phyloP scores from a whole-genome alignment of 768 basidiomycete genomes.

The Trametes elegans region DNA sequence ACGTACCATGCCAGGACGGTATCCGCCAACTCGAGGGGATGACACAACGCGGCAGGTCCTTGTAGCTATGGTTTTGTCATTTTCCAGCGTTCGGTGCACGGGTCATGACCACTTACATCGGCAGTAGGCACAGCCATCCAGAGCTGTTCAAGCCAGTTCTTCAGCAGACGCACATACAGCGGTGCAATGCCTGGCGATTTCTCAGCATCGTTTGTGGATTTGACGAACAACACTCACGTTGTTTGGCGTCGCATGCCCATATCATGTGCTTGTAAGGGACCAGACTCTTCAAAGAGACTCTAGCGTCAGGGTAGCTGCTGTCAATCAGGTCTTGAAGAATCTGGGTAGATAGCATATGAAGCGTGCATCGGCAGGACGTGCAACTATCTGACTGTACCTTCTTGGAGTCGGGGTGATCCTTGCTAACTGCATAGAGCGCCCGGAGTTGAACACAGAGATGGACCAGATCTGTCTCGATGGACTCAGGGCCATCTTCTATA shows the following conservation, averaged over 20 bases:
- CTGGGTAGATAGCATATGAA: background rate
- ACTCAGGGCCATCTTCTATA: background rate
- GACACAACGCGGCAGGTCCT: slow-evolving; percentile 20
- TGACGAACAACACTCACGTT: slow-evolving; percentile 36
- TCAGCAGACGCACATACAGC: slow-evolving; percentile 35
- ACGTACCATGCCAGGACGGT: slow-evolving; percentile 21
- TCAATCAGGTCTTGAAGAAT: slow-evolving; percentile 39
- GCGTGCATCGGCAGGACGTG: background rate
- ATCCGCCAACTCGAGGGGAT: slow-evolving; percentile 19
- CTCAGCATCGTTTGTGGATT: background rate
- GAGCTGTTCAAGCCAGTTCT: slow-evolving; percentile 50
- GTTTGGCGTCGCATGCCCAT: slow-evolving; percentile 44
- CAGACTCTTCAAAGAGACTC: slow-evolving; percentile 42
- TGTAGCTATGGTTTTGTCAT: slow-evolving; percentile 1
- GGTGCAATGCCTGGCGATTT: slow-evolving; percentile 2
- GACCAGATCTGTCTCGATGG: background rate
- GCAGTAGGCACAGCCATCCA: slow-evolving; percentile 34
- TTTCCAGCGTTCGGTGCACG: background rate
- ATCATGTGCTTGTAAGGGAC: slow-evolving; percentile 55
- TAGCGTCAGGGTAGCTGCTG: slow-evolving; percentile 34
- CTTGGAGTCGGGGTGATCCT: background rate
- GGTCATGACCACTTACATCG: slow-evolving; percentile 1
- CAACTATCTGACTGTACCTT: background rate
- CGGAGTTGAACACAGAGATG: background rate
- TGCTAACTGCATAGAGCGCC: background rate